Conservation (phyloP, 345 rosid genomes). For the Bretschneidera sinensis region DNA sequence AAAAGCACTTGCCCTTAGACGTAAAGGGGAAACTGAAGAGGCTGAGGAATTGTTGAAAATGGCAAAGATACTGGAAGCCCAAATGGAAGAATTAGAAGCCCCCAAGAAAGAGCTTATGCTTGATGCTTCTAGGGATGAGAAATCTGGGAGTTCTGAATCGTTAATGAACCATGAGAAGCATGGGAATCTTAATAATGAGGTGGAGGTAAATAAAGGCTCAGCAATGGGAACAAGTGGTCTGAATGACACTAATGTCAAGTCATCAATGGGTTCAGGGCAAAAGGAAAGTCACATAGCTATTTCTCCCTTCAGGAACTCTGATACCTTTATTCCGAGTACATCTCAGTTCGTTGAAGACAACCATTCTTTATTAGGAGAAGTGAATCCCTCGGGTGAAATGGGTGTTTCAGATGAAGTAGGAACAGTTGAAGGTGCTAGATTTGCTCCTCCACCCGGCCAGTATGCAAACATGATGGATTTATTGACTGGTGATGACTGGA, state of each 20-base stretch:
- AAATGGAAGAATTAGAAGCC: constrained; percentile 47
- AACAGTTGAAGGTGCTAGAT: constrained; percentile 14
- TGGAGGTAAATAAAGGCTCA: constrained; percentile 5
- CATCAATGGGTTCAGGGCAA: constrained; percentile 22
- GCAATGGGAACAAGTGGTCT: constrained; percentile 15
- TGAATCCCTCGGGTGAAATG: constrained; percentile 23
- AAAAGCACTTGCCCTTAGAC: constrained; percentile 50
- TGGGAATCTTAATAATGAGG: constrained; percentile 11
- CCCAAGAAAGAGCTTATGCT: constrained; percentile 20
- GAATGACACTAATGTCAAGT: constrained; percentile 23
- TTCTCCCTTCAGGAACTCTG: constrained; percentile 9
- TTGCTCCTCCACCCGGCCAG: constrained; percentile 21
- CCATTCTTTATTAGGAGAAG: constrained; percentile 27
- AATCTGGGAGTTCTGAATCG: constrained; percentile 16
- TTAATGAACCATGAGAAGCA: constrained; percentile 15
- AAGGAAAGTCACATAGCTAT: constrained; percentile 7
- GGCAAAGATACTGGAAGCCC: constrained; percentile 43
- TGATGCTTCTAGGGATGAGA: constrained; percentile 19
- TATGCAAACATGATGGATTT: constrained; percentile 36
- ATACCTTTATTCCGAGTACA: constrained; percentile 3
- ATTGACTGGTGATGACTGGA: constrained; percentile 38
- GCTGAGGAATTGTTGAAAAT: constrained; percentile 46
- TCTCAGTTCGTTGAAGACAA: constrained; percentile 18
- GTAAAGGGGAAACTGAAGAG: constrained; percentile 49
- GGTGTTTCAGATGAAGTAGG: constrained; percentile 9